A percentile compares a stretch with the other conserved stretches of the same genome.
phyloP scores from a whole-genome alignment of 768 basidiomycete species.

The Tricholoma bakamatsutake region DNA sequence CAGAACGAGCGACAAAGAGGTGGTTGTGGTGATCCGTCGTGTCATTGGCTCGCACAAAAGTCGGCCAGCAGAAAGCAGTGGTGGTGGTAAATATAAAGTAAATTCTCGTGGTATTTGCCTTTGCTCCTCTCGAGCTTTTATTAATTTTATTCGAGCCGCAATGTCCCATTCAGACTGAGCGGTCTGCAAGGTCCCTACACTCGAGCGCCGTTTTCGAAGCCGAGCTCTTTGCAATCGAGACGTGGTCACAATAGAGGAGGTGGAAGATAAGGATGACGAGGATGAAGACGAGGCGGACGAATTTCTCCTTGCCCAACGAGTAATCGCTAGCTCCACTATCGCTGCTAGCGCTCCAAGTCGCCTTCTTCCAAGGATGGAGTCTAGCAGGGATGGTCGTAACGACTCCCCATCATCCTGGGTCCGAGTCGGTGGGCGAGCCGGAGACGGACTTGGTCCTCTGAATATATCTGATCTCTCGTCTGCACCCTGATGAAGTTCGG shows the following conservation, averaged over 20 bases:
- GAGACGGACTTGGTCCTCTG: constrained; percentile 42
- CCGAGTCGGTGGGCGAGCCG: constrained; percentile 20
- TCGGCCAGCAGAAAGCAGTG: constrained; percentile 14
- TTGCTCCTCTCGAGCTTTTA: constrained; percentile 57
- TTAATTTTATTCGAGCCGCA: constrained; percentile 49
- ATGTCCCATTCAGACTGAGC: constrained; percentile 54
- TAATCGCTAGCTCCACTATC: constrained; percentile 64
- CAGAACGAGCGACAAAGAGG: constrained; percentile 44
- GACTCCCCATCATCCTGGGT: constrained; percentile 24
- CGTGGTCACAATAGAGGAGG: constrained; percentile 32
- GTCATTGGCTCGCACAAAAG: constrained; percentile 4
- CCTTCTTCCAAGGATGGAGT: constrained; percentile 31
- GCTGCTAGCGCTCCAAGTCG: constrained; percentile 50
- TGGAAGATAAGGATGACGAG: constrained; percentile 39
- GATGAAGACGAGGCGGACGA: constrained; percentile 32
- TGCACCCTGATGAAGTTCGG: constrained; percentile 15
- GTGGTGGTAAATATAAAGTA: constrained; percentile 58
- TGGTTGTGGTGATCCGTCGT: constrained; percentile 33
- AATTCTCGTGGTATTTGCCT: constrained; percentile 59
- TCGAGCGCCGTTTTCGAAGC: constrained; percentile 38
- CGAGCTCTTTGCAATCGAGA: constrained; percentile 36
- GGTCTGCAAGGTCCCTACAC: constrained; percentile 45
- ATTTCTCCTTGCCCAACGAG: constrained; percentile 61
- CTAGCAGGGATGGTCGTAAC: constrained; percentile 37
- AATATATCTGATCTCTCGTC: constrained; percentile 48